Percentiles rank a stretch among this genome's conserved stretches.
These are phyloP conservation scores for Phytophthora tentaculata DNA, from an alignment of 352 stramenopile species.

Conservation along the genomic window DNA sequence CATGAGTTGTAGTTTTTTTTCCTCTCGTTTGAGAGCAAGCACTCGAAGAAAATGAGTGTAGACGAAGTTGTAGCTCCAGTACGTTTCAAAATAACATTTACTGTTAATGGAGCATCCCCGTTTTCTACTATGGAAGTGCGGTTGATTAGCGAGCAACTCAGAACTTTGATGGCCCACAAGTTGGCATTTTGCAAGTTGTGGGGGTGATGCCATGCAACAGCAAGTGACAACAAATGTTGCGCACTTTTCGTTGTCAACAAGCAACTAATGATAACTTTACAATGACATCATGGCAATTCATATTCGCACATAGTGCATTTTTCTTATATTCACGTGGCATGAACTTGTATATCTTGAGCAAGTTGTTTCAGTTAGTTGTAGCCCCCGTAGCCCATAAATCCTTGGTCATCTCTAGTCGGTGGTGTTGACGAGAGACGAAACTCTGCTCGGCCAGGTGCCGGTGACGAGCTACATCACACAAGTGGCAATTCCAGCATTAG, in stretches of 20 bases:
- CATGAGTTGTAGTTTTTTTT: slow-evolving; percentile 6
- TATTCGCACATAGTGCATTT: slow-evolving; percentile 16
- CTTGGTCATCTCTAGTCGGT: slow-evolving; percentile 22
- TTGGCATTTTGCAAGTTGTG: no score
- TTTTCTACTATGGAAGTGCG: no score
- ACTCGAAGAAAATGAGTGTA: neutral
- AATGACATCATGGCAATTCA: neutral
- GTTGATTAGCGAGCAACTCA: no score
- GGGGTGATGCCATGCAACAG: no score
- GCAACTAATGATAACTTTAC: no score
- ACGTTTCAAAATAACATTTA: no score
- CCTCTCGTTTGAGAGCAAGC: neutral
- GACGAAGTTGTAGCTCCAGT: neutral
- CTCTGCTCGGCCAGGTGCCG: slow-evolving; percentile 30
- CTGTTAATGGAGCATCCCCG: slow-evolving; percentile 15
- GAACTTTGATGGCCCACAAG: no score
- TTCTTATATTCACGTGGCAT: slow-evolving; percentile 19
- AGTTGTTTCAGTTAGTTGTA: slow-evolving; percentile 19
- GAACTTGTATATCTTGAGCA: slow-evolving; percentile 22
- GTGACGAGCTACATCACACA: slow-evolving; percentile 25
- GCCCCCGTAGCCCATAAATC: slow-evolving; percentile 27
- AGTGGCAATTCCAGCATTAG: slow-evolving; percentile 16
- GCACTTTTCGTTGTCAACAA: no score
- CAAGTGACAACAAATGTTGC: no score
- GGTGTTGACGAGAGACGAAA: slow-evolving; percentile 30